Conservation (phyloP, 371 early-diverging fungal species). For the Amoeboaphelidium protococcarum region DNA sequence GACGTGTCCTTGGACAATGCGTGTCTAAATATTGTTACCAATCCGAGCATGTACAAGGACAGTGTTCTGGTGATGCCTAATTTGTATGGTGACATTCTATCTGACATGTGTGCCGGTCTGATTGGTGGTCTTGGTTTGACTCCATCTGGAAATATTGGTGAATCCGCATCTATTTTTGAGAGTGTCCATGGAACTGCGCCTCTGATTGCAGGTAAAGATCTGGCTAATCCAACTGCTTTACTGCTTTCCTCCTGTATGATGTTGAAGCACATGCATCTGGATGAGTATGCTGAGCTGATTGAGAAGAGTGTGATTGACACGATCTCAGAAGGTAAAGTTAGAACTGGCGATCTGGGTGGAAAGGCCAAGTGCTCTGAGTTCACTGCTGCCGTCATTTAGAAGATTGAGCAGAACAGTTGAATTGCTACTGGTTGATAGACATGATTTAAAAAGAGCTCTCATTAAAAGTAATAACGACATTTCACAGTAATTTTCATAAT, state of each 20-base stretch:
- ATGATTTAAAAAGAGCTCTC: no score
- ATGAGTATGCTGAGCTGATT: constrained; percentile 44
- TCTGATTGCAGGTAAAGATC: constrained; percentile 79
- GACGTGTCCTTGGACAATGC: constrained; percentile 79
- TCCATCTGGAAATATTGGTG: constrained; percentile 93
- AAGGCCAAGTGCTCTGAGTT: constrained; percentile 61
- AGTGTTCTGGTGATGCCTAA: constrained; percentile 98
- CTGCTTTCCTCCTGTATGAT: constrained; percentile 83
- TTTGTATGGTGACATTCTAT: constrained; percentile 93
- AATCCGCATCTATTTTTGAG: constrained; percentile 88
- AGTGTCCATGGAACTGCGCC: constrained; percentile 94
- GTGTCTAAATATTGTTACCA: constrained; percentile 78
- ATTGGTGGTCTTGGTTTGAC: constrained; percentile 95
- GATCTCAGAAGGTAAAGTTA: constrained; percentile 61
- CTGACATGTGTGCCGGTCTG: constrained; percentile 89
- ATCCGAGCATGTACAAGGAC: constrained; percentile 61
- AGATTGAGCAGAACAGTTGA: constrained; percentile 6
- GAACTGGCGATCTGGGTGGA: constrained; percentile 1
- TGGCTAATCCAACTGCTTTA: constrained; percentile 81
- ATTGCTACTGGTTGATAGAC: no score
- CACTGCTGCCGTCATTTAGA: constrained; percentile 59
- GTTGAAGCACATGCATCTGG: constrained; percentile 81
- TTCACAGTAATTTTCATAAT: no score
- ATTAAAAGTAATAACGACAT: no score
- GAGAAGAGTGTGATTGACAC: constrained; percentile 71